Conservation (phyloP, 306 rosid species). For the Vigna angularis region DNA sequence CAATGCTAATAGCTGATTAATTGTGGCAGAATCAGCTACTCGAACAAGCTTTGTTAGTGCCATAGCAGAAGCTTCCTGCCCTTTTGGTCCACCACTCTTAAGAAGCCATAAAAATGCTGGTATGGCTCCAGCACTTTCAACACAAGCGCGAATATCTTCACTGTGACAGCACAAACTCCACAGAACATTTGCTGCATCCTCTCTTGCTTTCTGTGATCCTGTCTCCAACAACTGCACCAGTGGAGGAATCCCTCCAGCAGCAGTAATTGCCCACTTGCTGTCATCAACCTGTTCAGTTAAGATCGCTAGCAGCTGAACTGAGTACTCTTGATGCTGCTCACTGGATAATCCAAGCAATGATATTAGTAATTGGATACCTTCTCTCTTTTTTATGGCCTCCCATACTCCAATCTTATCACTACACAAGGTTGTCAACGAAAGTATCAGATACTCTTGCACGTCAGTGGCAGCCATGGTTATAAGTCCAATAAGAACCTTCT, state of each 20-base stretch:
- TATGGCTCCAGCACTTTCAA: constrained; percentile 57
- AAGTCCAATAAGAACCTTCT: constrained; percentile 87
- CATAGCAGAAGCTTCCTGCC: constrained; percentile 91
- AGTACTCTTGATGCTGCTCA: constrained; percentile 97
- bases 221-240: constrained; percentile 92
- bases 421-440: constrained; percentile 83
- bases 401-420: constrained; percentile 76
- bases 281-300: constrained; percentile 90
- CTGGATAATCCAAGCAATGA: constrained; percentile 85
- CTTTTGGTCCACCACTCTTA: constrained; percentile 83
- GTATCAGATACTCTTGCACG: constrained; percentile 80
- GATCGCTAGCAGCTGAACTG: constrained; percentile 85
- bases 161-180: constrained; percentile 96
- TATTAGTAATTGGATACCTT: constrained; percentile 92
- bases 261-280: constrained; percentile 99
- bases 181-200: constrained; percentile 91
- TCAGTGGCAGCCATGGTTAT: constrained; percentile 86
- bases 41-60: constrained; percentile 86
- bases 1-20: constrained; percentile 87
- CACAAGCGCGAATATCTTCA: constrained; percentile 90
- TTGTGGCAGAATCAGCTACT: constrained; percentile 90
- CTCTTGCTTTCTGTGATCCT: constrained; percentile 93
- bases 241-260: constrained; percentile 99
- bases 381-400: constrained; percentile 92
- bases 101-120: constrained; percentile 93